Evolutionary conservation across 2,329 filamentous ascomycete genomes (phyloP), one percentile per base, ranked within the genome.

Genomic region (Nemania abortiva): DNA sequence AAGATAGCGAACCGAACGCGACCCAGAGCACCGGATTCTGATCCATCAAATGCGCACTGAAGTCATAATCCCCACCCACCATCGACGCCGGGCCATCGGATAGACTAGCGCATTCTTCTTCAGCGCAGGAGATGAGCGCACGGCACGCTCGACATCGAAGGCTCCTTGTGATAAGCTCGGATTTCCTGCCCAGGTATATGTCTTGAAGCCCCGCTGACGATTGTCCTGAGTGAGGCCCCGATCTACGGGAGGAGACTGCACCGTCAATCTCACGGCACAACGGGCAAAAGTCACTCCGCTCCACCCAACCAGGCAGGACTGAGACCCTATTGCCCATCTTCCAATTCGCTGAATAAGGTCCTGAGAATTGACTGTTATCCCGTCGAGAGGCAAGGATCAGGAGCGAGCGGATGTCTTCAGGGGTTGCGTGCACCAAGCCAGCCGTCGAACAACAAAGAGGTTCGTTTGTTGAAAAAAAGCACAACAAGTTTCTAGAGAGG

Each of bases 31-130:
- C 20, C 11, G 63, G 63, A 22, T 60, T 65, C 1, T 34, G 10
- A 2, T 20, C 34, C 55, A 59, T 65, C 3, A 65, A 15, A 60
- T 65, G 63, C 6, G 55, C 63, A n/a, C 63, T 65, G 47, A 65
- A 54, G 13, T 60, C 63, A 39, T 54, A 65, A 27, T 65, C 55
- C 4, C 45, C 54, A 2, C 29, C 53, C 42, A 57, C 52, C 18
- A 45, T 24, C 9, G 29, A 11, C 6, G 45, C 2, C 10, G 47
- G 45, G 10, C 29, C 42, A 18, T 29, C n/a, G 39, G 53, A 50
- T 22, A 50, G 24, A 10, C 49, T 3, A 37, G n/a, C 27, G 24
- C 18, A n/a, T 11, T 59, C 49, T 31, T 60, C 63, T 18, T 65
- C 63, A 22, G 37, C 63, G n/a, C 63, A 60, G 15, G 55, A 53